Conservation (phyloP, 106 monocot species). For the Acorus calamus region DNA sequence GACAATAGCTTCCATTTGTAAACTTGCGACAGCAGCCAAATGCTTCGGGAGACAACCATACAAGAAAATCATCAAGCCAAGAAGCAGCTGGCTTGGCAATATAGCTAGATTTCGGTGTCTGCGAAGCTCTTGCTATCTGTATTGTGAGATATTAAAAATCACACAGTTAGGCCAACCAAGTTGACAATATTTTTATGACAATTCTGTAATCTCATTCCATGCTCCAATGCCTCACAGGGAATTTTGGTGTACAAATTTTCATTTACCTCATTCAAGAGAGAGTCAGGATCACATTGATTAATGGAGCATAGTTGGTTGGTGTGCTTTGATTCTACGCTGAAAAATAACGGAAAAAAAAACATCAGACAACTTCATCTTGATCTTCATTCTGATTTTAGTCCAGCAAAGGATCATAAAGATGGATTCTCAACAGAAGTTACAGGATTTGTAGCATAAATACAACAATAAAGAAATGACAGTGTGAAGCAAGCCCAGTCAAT, state of each 20-base stretch:
- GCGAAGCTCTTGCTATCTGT: slow-evolving; percentile 73
- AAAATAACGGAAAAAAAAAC: slow-evolving; percentile 13
- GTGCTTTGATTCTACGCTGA: slow-evolving; percentile 70
- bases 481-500: too few species aligned
- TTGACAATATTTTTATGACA: too few species aligned
- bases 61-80: slow-evolving; percentile 97
- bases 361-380: neutral
- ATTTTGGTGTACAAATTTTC: neutral
- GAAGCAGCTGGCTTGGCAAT: slow-evolving; percentile 98
- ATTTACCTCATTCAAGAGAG: slow-evolving; percentile 88
- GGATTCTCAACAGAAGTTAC: too few species aligned
- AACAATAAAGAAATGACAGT: too few species aligned
- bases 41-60: slow-evolving; percentile 97
- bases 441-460: too few species aligned
- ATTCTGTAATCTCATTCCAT: too few species aligned
- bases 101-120: slow-evolving; percentile 61
- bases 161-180: too few species aligned
- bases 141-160: neutral
- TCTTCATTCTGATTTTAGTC: too few species aligned
- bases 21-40: slow-evolving; percentile 96
- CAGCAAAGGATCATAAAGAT: too few species aligned
- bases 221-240: too few species aligned
- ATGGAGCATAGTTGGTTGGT: slow-evolving; percentile 93
- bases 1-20: slow-evolving; percentile 90
- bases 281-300: slow-evolving; percentile 77